A percentile compares a stretch with the other conserved stretches of the same genome.
phyloP scores from a whole-genome alignment of 2,329 filamentous ascomycete species.

The Byssothecium circinans region DNA sequence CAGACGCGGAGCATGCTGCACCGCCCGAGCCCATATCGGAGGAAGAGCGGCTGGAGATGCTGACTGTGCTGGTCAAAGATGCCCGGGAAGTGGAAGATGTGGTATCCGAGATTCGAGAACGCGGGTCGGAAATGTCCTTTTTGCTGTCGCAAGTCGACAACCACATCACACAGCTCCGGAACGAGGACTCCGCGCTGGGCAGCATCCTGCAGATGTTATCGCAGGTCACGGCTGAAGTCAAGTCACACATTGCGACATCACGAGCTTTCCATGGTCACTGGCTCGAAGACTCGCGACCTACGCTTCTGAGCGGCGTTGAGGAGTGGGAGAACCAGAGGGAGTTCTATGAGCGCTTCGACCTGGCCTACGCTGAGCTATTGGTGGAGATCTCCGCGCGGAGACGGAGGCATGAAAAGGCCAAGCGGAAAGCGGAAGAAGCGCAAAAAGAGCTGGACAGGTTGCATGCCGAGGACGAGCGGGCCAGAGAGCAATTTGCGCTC shows the following conservation, averaged over 20 bases:
- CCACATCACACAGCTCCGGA: constrained; percentile 61
- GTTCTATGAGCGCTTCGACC: constrained; percentile 87
- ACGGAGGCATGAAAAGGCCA: constrained; percentile 71
- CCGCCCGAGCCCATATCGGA: constrained; percentile 71
- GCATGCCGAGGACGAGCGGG: constrained; percentile 68
- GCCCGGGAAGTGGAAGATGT: constrained; percentile 65
- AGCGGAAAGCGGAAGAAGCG: constrained; percentile 74
- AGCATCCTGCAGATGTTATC: constrained; percentile 68
- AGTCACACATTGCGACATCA: constrained; percentile 65
- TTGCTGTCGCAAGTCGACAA: constrained; percentile 65
- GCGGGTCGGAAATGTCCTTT: constrained; percentile 74
- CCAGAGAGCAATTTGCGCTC: constrained; percentile 75
- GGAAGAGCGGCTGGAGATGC: constrained; percentile 78
- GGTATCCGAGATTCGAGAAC: constrained; percentile 69
- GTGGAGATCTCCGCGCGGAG: constrained; percentile 79
- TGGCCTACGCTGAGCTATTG: constrained; percentile 81
- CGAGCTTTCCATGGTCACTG: constrained; percentile 66
- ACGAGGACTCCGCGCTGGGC: constrained; percentile 60
- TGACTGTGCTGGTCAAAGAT: constrained; percentile 76
- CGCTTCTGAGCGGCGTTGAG: constrained; percentile 66
- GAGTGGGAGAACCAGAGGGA: constrained; percentile 76
- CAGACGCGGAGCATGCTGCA: constrained; percentile 33
- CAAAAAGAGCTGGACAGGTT: constrained; percentile 75
- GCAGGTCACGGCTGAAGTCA: constrained; percentile 66
- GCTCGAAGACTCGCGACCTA: constrained; percentile 68